Percentiles rank a stretch among this genome's conserved stretches.
Conservation (phyloP, 2,329 filamentous ascomycete species). For the Trichoderma gracile region DNA sequence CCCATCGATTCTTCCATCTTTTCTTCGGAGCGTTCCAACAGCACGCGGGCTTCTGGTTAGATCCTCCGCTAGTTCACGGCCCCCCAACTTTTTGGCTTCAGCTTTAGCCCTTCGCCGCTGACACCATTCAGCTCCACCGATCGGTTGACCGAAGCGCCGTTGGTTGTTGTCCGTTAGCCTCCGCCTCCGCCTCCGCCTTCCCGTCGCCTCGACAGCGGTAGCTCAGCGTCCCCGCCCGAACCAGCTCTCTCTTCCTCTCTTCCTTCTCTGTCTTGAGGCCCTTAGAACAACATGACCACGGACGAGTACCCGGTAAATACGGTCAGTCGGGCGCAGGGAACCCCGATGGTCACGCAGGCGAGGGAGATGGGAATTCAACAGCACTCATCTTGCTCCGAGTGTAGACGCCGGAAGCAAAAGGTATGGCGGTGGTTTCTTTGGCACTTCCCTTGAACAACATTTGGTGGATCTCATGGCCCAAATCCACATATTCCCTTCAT, state of each 20-base stretch:
- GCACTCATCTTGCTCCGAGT: slow-evolving; percentile 46
- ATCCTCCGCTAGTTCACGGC: background rate
- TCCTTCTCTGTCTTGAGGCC: background rate
- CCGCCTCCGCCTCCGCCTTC: background rate
- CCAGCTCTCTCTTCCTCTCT: background rate
- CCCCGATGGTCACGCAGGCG: background rate
- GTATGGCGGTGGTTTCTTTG: slow-evolving; percentile 28
- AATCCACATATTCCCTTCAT: no score
- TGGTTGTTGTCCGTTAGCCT: background rate
- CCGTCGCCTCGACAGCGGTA: background rate
- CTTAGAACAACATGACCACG: background rate
- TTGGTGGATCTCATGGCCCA: background rate
- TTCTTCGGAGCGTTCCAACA: background rate
- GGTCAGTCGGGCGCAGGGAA: background rate
- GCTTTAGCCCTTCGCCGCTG: slow-evolving; percentile 3
- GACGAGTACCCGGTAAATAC: background rate
- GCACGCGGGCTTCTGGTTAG: no score
- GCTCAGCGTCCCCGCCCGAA: background rate
- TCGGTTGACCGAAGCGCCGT: background rate
- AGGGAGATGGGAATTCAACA: background rate
- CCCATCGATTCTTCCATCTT: background rate
- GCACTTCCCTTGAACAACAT: background rate
- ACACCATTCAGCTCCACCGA: slow-evolving; percentile 3
- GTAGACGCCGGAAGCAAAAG: slow-evolving; percentile 44
- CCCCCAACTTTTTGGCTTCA: background rate